Evolutionary conservation across 768 basidiomycete genomes (phyloP), one percentile per base, ranked within the genome.

Genomic region (Tricholomella constricta): DNA sequence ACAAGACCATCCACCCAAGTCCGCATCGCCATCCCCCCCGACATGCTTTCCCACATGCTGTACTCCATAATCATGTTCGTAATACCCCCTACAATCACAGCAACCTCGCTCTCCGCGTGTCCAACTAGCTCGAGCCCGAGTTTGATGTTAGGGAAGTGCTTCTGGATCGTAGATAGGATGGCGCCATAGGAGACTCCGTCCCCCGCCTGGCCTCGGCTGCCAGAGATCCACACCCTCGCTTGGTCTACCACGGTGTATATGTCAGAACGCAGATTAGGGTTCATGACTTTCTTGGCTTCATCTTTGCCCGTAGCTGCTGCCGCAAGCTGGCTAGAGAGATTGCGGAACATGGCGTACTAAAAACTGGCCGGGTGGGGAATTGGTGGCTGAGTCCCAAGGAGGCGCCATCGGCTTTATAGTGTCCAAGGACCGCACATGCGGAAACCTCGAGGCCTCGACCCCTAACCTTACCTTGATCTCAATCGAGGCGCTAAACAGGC

Each of bases 11-110:
- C 79, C 4, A 74, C 73, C 81, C 80, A 82, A 9, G 78, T 81
- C 31, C 78, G 72, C 73, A 81, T 78, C 35, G 80, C 75, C 79
- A 81, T 80, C 25, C 71, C 79, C 6, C 78, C 78, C 3, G 80
- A 76, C 78, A 81, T 79, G 7, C 76, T 75, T 50, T 81, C 78
- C 79, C 79, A 80, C 63, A 73, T 77, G 63, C 79, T 81, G 68
- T 80, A 73, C 63, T 80, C 79, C 55, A 82, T 61, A 19, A 78
- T 68, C 78, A 80, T 77, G 57, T 81, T 79, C 52, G 81, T 80
- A 37, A 80, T 65, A 10, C 80, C 81, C 17, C 79, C 78, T 8
- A 82, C 74, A 52, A 81, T 65, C 44, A 77, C 62, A 10, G 78
- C 75, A 38, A 75, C 72, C 60, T 83, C 80, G n/a, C 65, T 64